Conservation (phyloP, 2,329 filamentous ascomycete species). For the Akanthomyces lecanii region DNA sequence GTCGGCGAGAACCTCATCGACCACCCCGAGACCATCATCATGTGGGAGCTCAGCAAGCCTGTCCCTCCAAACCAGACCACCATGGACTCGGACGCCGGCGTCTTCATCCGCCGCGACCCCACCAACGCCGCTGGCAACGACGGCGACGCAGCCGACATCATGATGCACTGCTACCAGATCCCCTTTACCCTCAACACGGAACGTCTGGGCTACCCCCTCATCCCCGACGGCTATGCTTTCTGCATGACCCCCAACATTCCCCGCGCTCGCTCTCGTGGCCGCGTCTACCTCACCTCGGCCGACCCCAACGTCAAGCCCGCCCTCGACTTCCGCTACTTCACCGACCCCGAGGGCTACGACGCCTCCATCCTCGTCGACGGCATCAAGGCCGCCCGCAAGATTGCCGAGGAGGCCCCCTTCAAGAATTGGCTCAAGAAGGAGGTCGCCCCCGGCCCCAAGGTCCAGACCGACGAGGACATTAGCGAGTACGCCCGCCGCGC, state of each 20-base stretch:
- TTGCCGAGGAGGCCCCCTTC: constrained; percentile 73
- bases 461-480: constrained; percentile 75
- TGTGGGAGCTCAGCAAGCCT: constrained; percentile 75
- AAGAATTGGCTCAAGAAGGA: constrained; percentile 79
- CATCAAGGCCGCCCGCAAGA: constrained; percentile 70
- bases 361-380: constrained; percentile 75
- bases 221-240: constrained; percentile 72
- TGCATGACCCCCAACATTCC: constrained; percentile 94
- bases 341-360: constrained; percentile 79
- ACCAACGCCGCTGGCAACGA: constrained; percentile 64
- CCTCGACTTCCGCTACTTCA: constrained; percentile 87
- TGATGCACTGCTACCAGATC: constrained; percentile 98
- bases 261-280: constrained; percentile 71
- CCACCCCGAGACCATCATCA: constrained; percentile 57
- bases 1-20: constrained; percentile 60
- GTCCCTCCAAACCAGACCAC: constrained; percentile 76
- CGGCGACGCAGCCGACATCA: constrained; percentile 75
- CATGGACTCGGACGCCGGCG: constrained; percentile 86
- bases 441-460: constrained; percentile 68
- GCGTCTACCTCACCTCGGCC: constrained; percentile 70
- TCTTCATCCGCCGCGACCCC: constrained; percentile 77
- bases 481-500: constrained; percentile 75
- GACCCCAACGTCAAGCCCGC: constrained; percentile 76
- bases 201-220: constrained; percentile 64
- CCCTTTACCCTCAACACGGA: constrained; percentile 84